Base-by-base conservation (phyloP, 1,284 basidiomycete genomes). In the Coniferiporia weirii region DNA sequence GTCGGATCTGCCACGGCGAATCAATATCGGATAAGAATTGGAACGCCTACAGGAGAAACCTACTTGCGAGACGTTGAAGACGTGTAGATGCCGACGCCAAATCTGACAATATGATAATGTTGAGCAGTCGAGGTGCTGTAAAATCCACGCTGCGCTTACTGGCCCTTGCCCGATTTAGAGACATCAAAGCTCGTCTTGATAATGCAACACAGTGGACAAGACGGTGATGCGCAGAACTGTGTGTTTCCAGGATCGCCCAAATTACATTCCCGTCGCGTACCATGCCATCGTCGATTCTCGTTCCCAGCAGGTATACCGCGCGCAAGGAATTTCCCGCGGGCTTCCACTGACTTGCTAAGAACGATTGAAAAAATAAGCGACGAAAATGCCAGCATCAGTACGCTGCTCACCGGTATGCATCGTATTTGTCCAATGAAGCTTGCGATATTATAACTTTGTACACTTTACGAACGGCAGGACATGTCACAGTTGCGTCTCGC, bases 241-340 rank as follows among this genome's bases (percentile, higher is more conserved):
- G 52, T 55, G n/a, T 59, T 57, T 9, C 56, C 56, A 8, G 49
- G 56, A 43, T 57, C 48, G 15, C 56, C 56, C 13, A 52, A 36
- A 7, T 34, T 48, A 22, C 56, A 57, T 15, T 35, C 17, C 12
- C 48, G 56, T 27, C 12, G 34, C 20, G 47, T 51, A 12, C 56
- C 56, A 50, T 57, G 56, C 47, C 46, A 57, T 8, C 56, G 46
- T 5, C 56, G 27, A 19, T 57, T 57, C 48, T 57, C 49, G 22
- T 57, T 57, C 13, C 56, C 56, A 22, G 27, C 4, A 13, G 56
- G 7, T 6, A 34, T 15, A 13, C 56, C 56, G 3, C 17, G 19
- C 8, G 56, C 27, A 15, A 27, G 17, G 36, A 57, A 48, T 20
- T 40, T 51, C 17, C 56, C 56, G 32, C 32, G 19, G 7, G 36